Conservation (phyloP, 768 basidiomycete species). For the Termitomyces sp. region DNA sequence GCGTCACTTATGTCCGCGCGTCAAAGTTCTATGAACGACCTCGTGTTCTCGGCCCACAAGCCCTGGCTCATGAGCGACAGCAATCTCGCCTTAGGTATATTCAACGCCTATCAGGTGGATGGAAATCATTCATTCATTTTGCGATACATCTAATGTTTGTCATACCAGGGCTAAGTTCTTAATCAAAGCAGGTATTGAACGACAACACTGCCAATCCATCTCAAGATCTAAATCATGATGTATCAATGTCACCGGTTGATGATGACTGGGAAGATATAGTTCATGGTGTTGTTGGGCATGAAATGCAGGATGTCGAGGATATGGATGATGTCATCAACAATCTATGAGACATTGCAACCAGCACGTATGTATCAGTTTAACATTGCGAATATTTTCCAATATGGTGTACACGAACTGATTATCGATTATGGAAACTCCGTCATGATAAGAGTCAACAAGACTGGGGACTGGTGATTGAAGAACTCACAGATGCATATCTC, state of each 20-base stretch:
- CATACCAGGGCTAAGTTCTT: not conserved
- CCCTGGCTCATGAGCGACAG: too few relatives aligned
- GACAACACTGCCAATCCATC: not conserved
- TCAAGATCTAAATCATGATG: not conserved
- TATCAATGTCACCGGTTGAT: not conserved
- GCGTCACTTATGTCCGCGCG: too few relatives aligned
- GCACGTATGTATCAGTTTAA: not conserved
- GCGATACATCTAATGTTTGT: too few relatives aligned
- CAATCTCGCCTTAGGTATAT: too few relatives aligned
- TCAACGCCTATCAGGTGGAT: too few relatives aligned
- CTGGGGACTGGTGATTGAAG: not conserved
- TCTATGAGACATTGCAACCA: not conserved
- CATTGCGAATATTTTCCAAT: too few relatives aligned
- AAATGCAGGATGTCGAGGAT: not conserved
- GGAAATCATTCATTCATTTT: too few relatives aligned
- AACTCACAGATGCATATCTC: not conserved
- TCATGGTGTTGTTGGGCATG: not conserved
- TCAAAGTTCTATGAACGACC: too few relatives aligned
- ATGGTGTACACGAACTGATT: not conserved
- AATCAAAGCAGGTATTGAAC: not conserved
- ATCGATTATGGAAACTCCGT: not conserved
- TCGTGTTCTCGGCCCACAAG: too few relatives aligned
- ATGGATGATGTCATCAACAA: not conserved
- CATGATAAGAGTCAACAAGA: not conserved
- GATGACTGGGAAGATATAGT: not conserved